Evolutionary conservation across 306 rosid genomes (phyloP), one percentile per base, ranked within the genome.

Genomic region (Trifolium repens): DNA sequence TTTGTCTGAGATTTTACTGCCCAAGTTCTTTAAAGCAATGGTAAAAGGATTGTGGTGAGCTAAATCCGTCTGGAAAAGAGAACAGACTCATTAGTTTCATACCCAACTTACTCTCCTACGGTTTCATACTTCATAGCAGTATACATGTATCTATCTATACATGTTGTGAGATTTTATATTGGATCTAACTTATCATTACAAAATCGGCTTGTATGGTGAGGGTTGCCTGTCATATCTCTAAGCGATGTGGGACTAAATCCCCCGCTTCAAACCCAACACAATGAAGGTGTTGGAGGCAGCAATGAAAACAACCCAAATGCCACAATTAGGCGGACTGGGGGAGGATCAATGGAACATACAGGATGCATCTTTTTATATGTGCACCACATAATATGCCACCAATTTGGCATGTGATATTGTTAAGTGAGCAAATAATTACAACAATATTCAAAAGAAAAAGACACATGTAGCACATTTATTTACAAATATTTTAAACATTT

Each of bases 11-110:
- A 17, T 40, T 55, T 79, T 84, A 64, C 13, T 81, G 47, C 96
- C 88, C 0, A 90, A 40, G 69, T 82, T 86, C 86, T 62, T 90
- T 82, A 88, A 73, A 72, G 92, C 82, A 49, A 52, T 7, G 10
- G 92, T 86, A 42, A 86, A 88, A 34, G 83, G 85, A 79, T 66
- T 84, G 6, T 80, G 84, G 24, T 79, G 89, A 19, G 91, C 92
- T 19, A 90, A 75, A 84, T 86, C 86, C 42, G 87, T 88, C 96
- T 37, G 24, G 24, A 5, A 27, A 47, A 63, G 3, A 11, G 49
- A 64, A 11, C 46, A 52, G 37, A 63, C 16, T 14, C 39, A 49
- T 46, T 19, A 17, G 11, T 63, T 50, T 46, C 1, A 27, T 67
- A 55, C 42, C 80, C 47, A 74, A 49, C 5, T 60, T 43, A 26